phyloP scores from a whole-genome alignment of 2,329 filamentous ascomycete species.

The Aspergillus amoenus region DNA sequence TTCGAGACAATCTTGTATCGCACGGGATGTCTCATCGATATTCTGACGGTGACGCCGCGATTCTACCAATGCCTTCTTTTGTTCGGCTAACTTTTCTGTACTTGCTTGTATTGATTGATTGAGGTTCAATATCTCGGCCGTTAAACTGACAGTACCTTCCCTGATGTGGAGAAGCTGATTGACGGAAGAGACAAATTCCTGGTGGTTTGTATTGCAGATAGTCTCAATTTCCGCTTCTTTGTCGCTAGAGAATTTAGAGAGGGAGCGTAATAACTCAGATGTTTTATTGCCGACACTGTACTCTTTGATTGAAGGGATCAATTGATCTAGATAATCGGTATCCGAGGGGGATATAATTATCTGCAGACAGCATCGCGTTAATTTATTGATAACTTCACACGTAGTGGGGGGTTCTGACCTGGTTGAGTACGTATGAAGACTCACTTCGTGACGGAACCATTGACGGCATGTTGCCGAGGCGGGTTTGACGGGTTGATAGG shows the following conservation, averaged over 20 bases:
- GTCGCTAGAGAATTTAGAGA: conserved; percentile 79
- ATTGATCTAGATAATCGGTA: conserved; percentile 88
- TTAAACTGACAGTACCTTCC: conserved; percentile 84
- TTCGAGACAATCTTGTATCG: conserved; percentile 85
- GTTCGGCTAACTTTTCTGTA: conserved; percentile 88
- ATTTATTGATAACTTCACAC: background rate
- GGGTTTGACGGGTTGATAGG: background rate
- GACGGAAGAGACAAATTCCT: conserved; percentile 92
- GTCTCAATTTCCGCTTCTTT: conserved; percentile 89
- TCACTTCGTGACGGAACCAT: conserved; percentile 34
- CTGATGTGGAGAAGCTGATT: conserved; percentile 90
- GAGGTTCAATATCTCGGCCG: conserved; percentile 84
- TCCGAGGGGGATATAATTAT: conserved; percentile 92
- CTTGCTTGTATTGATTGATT: conserved; percentile 95
- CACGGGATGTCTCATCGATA: conserved; percentile 87
- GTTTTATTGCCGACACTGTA: conserved; percentile 74
- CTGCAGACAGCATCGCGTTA: conserved; percentile 47
- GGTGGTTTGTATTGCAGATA: conserved; percentile 93
- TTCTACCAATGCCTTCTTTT: conserved; percentile 92
- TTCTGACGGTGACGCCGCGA: conserved; percentile 91
- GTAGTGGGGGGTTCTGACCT: conserved; percentile 26
- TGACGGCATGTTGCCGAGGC: conserved; percentile 32
- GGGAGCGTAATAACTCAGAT: conserved; percentile 70
- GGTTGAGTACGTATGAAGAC: conserved; percentile 40
- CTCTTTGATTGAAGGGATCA: conserved; percentile 93